phyloP scores from a whole-genome alignment of 1,284 basidiomycete genomes.

The Naganishia liquefaciens region DNA sequence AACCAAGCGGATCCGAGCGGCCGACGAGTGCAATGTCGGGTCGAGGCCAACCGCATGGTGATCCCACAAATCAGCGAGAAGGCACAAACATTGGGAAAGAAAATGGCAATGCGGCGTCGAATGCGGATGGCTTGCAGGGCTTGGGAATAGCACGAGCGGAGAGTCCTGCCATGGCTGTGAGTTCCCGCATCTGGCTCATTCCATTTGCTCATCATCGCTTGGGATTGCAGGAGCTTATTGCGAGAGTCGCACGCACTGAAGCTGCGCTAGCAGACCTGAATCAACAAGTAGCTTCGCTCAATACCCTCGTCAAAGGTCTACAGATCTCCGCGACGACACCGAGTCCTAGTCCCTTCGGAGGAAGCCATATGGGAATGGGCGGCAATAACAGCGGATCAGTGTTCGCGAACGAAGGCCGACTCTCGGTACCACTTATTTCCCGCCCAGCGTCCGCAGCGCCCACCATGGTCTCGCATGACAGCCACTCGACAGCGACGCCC shows the following conservation, averaged over 20 bases:
- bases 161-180: slow-evolving; percentile 31
- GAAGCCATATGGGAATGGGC: not conserved
- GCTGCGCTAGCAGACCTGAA: slow-evolving; percentile 30
- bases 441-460: slow-evolving; percentile 5
- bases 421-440: slow-evolving; percentile 12
- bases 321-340: slow-evolving; percentile 26
- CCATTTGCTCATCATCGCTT: not conserved
- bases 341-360: slow-evolving; percentile 17
- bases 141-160: slow-evolving; percentile 25
- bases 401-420: slow-evolving; percentile 16
- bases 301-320: slow-evolving; percentile 31
- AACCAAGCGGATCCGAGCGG: slow-evolving; percentile 3
- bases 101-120: not conserved
- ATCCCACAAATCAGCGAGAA: not conserved
- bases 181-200: not conserved
- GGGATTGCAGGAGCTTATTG: slow-evolving; percentile 24
- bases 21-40: slow-evolving; percentile 23
- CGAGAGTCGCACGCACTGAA: slow-evolving; percentile 30
- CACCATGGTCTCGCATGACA: not conserved
- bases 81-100: not conserved
- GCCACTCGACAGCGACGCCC: slow-evolving; percentile 14
- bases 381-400: slow-evolving; percentile 8
- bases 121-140: slow-evolving; percentile 15
- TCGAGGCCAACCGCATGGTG: slow-evolving; percentile 6
- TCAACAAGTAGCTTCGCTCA: slow-evolving; percentile 30